Evolutionary conservation across 345 rosid genomes (phyloP).

Genomic region (Eucalyptus marginata): DNA sequence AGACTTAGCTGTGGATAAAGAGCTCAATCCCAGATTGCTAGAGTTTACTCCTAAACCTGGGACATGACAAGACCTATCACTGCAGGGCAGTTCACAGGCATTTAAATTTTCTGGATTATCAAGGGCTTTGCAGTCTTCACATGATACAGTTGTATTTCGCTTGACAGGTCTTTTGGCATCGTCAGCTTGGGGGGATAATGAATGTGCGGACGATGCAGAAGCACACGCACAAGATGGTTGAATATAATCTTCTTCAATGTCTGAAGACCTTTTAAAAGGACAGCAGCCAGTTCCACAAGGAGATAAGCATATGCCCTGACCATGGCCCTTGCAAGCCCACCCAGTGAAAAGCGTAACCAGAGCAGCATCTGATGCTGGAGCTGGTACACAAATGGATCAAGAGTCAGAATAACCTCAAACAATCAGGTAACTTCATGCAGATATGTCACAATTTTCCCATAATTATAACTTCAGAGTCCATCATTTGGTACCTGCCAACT

Average conservation of each 20-base stretch:
- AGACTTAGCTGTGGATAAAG: conserved; percentile 59
- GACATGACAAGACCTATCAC: conserved; percentile 59
- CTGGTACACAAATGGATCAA: conserved; percentile 22
- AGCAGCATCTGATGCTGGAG: conserved; percentile 57
- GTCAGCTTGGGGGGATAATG: conserved; percentile 6
- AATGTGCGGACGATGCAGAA: conserved; percentile 15
- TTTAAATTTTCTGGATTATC: conserved; percentile 9
- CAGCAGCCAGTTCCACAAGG: conserved; percentile 44
- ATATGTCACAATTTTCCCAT: background rate
- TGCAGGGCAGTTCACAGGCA: conserved; percentile 17
- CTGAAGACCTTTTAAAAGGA: conserved; percentile 32
- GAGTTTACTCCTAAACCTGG: conserved; percentile 76
- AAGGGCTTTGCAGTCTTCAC: conserved; percentile 7
- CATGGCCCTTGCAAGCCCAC: conserved; percentile 90
- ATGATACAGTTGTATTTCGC: conserved; percentile 18
- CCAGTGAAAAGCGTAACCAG: conserved; percentile 81
- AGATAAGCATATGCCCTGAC: conserved; percentile 53
- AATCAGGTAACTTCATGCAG: background rate
- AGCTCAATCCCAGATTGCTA: conserved; percentile 53
- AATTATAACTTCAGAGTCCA: background rate
- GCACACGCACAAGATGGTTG: conserved; percentile 32
- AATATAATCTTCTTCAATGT: conserved; percentile 42
- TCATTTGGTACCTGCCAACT: conserved; percentile 47
- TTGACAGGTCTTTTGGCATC: conserved; percentile 33
- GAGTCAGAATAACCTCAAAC: background rate